phyloP scores from a whole-genome alignment of 306 rosid species.

The Hylodesmum podocarpum region DNA sequence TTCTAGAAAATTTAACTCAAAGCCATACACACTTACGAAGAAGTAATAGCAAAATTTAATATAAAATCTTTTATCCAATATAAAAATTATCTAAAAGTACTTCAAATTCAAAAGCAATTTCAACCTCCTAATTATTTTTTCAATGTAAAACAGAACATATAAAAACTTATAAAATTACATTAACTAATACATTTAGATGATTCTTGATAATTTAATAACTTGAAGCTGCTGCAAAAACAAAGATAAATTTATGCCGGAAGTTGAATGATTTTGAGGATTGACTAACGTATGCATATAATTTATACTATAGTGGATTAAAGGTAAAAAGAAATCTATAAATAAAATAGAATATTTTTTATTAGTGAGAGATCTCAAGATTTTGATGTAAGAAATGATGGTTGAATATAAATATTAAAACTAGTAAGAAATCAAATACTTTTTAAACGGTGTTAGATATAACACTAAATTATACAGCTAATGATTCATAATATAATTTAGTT shows the following conservation, averaged over 20 bases:
- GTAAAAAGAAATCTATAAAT: background rate
- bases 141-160: too few relatives aligned
- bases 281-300: background rate
- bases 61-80: too few relatives aligned
- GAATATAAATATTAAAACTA: conserved; percentile 3
- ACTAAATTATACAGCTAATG: background rate
- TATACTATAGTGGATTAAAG: background rate
- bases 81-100: too few relatives aligned
- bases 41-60: too few relatives aligned
- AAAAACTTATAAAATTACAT: too few relatives aligned
- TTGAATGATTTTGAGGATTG: background rate
- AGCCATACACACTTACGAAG: too few relatives aligned
- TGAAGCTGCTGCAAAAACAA: too few relatives aligned
- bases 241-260: background rate
- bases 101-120: too few relatives aligned
- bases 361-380: background rate
- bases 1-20: too few relatives aligned
- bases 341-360: background rate
- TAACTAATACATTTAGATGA: too few relatives aligned
- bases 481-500: conserved; percentile 1
- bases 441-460: background rate
- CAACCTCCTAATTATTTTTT: too few relatives aligned
- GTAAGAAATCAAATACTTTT: conserved; percentile 27
- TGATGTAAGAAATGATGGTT: conserved; percentile 21
- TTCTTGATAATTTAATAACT: too few relatives aligned